phyloP scores from a whole-genome alignment of 495 filamentous ascomycete species.

The Thermochaetoides thermophila region DNA sequence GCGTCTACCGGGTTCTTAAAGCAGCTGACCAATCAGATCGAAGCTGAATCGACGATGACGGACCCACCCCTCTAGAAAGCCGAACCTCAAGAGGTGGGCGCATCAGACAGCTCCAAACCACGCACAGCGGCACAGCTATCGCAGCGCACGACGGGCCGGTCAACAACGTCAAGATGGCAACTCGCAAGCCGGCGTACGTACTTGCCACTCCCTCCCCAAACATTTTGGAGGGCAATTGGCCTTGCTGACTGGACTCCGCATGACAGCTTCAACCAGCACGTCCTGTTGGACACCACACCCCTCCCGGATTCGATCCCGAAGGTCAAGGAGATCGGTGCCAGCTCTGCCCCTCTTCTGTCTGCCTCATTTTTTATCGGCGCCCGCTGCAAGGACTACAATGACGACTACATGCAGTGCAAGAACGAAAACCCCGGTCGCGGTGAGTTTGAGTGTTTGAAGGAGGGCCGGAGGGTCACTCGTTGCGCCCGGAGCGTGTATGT shows the following conservation, averaged over 20 bases:
- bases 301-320: slow-evolving; percentile 80
- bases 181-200: slow-evolving; percentile 36
- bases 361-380: slow-evolving; percentile 97
- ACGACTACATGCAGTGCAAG: slow-evolving; percentile 99
- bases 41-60: neutral
- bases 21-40: slow-evolving; percentile 14
- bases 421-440: slow-evolving; percentile 71
- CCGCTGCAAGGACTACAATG: slow-evolving; percentile 86
- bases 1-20: too few species aligned
- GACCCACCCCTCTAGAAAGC: slow-evolving; percentile 13
- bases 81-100: slow-evolving; percentile 14
- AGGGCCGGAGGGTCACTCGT: slow-evolving; percentile 88
- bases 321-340: slow-evolving; percentile 81
- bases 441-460: slow-evolving; percentile 88
- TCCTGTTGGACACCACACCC: slow-evolving; percentile 90
- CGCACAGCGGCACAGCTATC: slow-evolving; percentile 13
- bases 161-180: slow-evolving; percentile 30
- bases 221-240: slow-evolving; percentile 11
- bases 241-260: slow-evolving; percentile 11
- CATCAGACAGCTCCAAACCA: slow-evolving; percentile 18
- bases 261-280: slow-evolving; percentile 83
- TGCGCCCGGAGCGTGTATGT: slow-evolving; percentile 94
- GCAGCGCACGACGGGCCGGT: slow-evolving; percentile 13
- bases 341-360: slow-evolving; percentile 77
- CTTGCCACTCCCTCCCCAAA: neutral